Evolutionary conservation across 371 early-diverging fungal genomes (phyloP).

Genomic region (Apophysomyces ossiformis): DNA sequence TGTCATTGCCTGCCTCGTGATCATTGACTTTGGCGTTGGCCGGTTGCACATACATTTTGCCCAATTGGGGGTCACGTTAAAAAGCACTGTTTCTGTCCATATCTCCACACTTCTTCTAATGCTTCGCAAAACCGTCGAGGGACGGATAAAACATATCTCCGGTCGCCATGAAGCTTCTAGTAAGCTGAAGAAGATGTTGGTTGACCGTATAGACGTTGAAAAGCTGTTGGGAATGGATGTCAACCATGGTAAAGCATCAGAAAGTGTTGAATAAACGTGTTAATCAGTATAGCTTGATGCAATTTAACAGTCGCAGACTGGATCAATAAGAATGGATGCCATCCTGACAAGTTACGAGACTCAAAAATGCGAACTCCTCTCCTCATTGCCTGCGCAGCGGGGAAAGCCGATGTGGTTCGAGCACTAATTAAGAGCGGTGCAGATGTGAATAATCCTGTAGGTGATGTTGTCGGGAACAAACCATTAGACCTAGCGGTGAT

Average conservation of each 20-base stretch:
- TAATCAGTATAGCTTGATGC: constrained; percentile 28
- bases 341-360: constrained; percentile 51
- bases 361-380: constrained; percentile 51
- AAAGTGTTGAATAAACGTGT: background rate
- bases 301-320: constrained; percentile 13
- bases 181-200: constrained; percentile 37
- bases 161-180: constrained; percentile 17
- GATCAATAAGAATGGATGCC: background rate
- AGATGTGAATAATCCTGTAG: constrained; percentile 50
- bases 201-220: constrained; percentile 41
- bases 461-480: constrained; percentile 53
- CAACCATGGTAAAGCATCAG: constrained; percentile 34
- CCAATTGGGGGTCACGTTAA: background rate
- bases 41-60: too few species aligned
- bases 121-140: constrained; percentile 3
- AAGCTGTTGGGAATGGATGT: constrained; percentile 48
- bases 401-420: constrained; percentile 42
- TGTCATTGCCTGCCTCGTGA: constrained; percentile 3
- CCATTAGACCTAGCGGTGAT: constrained; percentile 53
- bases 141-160: background rate
- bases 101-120: background rate
- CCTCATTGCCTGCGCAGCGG: constrained; percentile 52
- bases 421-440: constrained; percentile 42
- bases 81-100: background rate
- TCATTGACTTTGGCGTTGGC: background rate